Percentiles rank a stretch among this genome's conserved stretches.
These are phyloP conservation scores for Trichocladium uniseriatum DNA, from an alignment of 495 filamentous ascomycete species.

Conservation along the genomic window DNA sequence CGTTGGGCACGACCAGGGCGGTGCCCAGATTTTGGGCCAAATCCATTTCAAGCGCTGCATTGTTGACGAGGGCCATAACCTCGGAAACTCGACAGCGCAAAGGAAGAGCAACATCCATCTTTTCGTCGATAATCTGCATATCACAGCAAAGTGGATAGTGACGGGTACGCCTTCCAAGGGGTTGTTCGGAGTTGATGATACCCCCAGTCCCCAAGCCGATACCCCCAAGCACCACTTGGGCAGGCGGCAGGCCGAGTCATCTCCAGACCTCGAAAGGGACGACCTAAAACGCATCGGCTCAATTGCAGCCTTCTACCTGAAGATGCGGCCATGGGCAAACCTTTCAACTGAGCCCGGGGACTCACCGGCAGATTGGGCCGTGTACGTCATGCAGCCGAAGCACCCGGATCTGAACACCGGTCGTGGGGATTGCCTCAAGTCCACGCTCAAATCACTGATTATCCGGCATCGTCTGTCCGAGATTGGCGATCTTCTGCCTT, in stretches of 20 bases:
- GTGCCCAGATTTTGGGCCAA: constrained; percentile 38
- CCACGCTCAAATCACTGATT: constrained; percentile 65
- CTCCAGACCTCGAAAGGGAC: constrained; percentile 48
- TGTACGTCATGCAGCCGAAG: constrained; percentile 61
- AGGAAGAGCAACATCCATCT: constrained; percentile 55
- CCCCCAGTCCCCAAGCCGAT: neutral
- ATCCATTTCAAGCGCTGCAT: constrained; percentile 81
- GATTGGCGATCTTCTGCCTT: constrained; percentile 55
- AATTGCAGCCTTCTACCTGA: constrained; percentile 61
- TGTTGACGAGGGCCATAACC: constrained; percentile 83
- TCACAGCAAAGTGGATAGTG: constrained; percentile 78
- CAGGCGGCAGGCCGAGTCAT: constrained; percentile 13
- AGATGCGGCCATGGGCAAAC: constrained; percentile 65
- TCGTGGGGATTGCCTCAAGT: constrained; percentile 54
- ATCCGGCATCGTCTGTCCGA: constrained; percentile 69
- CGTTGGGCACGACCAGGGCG: constrained; percentile 1
- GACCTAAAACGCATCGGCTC: constrained; percentile 68
- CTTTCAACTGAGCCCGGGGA: constrained; percentile 26
- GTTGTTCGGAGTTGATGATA: constrained; percentile 54
- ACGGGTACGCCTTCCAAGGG: constrained; percentile 83
- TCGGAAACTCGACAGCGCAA: constrained; percentile 49
- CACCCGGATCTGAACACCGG: constrained; percentile 42
- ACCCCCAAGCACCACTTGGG: neutral
- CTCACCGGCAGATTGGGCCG: constrained; percentile 52
- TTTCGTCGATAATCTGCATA: constrained; percentile 56